Conservation (phyloP, 345 rosid species). For the Lepidium africanum region DNA sequence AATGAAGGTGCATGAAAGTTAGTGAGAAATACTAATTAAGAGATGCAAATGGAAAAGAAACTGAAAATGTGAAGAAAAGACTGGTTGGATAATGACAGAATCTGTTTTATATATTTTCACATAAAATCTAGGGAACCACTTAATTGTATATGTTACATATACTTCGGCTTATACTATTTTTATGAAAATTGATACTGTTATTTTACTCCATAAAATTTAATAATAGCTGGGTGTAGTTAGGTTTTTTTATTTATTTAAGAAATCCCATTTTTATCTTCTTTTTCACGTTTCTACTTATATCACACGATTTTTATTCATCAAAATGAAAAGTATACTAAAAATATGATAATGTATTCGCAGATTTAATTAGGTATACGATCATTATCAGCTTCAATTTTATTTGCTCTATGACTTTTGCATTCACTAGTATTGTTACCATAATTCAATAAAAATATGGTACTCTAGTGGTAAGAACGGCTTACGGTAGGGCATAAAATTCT, state of each 20-base stretch:
- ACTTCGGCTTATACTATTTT: not conserved
- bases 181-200: not conserved
- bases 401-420: not conserved
- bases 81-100: slow-evolving; percentile 17
- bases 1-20: slow-evolving; percentile 26
- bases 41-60: not conserved
- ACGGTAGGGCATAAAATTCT: no score
- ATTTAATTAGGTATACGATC: no score
- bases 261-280: not conserved
- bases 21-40: slow-evolving; percentile 20
- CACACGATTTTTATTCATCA: not conserved
- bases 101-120: not conserved
- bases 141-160: not conserved
- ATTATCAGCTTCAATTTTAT: not conserved
- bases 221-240: not conserved
- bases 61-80: slow-evolving; percentile 17
- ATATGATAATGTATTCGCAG: not conserved
- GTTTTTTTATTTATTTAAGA: not conserved
- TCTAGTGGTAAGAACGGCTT: not conserved
- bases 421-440: no score
- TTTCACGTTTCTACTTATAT: not conserved
- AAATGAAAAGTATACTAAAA: not conserved
- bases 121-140: not conserved
- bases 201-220: not conserved
- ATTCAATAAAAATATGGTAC: not conserved